A percentile compares a stretch with the other conserved stretches of the same genome.
Conservation (phyloP, 1,284 basidiomycete genomes). For the Leccinum subatratum region DNA sequence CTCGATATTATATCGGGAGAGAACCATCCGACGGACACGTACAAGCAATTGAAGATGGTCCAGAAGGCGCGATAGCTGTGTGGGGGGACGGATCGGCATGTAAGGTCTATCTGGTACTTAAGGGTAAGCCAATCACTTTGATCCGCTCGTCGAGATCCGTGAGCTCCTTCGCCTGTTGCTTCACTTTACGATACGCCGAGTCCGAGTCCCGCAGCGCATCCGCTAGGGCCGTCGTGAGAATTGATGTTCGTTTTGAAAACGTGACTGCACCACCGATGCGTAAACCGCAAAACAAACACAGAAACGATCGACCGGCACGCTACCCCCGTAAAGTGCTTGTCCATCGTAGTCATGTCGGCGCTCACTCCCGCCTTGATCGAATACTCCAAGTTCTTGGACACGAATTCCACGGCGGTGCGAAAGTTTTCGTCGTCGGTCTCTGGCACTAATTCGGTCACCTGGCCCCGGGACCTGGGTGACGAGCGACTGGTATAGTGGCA, state of each 20-base stretch:
- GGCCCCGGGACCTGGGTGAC: slow-evolving; percentile 13
- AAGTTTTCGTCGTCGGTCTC: slow-evolving; percentile 46
- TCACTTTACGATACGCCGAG: slow-evolving; percentile 41
- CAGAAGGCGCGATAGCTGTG: slow-evolving; percentile 54
- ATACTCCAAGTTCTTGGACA: slow-evolving; percentile 45
- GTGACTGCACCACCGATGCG: slow-evolving; percentile 37
- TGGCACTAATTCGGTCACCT: slow-evolving; percentile 40
- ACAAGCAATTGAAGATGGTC: slow-evolving; percentile 70
- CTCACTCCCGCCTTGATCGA: slow-evolving; percentile 51
- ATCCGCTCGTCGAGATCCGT: slow-evolving; percentile 64
- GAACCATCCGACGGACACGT: slow-evolving; percentile 20
- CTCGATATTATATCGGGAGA: slow-evolving; percentile 7
- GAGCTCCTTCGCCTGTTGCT: slow-evolving; percentile 41
- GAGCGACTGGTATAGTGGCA: slow-evolving; percentile 44
- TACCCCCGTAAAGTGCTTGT: slow-evolving; percentile 57
- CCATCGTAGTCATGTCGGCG: slow-evolving; percentile 51
- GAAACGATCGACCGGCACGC: slow-evolving; percentile 12
- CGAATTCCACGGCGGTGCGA: slow-evolving; percentile 49
- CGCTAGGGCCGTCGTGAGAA: slow-evolving; percentile 51
- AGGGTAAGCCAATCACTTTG: slow-evolving; percentile 38
- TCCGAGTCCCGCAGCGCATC: slow-evolving; percentile 49
- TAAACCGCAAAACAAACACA: slow-evolving; percentile 14
- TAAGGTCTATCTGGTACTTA: background rate
- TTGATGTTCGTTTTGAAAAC: slow-evolving; percentile 67
- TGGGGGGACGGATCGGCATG: slow-evolving; percentile 9